A percentile compares a stretch with the other conserved stretches of the same genome.
phyloP scores from a whole-genome alignment of 2,329 filamentous ascomycete species.

The Aureobasidium pullulans region DNA sequence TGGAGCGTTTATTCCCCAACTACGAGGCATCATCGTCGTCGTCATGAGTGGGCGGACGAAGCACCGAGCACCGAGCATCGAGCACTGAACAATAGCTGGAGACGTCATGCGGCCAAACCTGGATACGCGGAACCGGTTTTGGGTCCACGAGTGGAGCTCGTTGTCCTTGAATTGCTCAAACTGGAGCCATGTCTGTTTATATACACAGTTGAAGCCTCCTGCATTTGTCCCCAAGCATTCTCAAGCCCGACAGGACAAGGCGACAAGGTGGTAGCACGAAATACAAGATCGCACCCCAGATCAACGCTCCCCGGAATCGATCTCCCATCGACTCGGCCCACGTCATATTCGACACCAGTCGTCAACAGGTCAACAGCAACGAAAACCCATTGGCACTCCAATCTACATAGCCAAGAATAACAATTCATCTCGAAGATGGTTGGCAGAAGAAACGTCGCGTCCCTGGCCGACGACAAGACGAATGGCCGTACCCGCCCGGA shows the following conservation, averaged over 20 bases:
- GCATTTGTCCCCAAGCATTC: not conserved
- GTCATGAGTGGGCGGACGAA: not conserved
- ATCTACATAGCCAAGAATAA: not conserved
- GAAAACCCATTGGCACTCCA: not conserved
- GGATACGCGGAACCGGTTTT: conserved; percentile 9
- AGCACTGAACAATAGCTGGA: not conserved
- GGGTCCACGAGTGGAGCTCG: not conserved
- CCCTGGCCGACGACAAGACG: not conserved
- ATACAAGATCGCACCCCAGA: not conserved
- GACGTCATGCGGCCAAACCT: conserved; percentile 8
- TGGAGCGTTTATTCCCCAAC: not conserved
- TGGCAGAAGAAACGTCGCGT: not conserved
- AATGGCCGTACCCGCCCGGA: not conserved
- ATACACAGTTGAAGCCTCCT: not conserved
- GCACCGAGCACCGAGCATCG: not conserved
- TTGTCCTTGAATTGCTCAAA: not conserved
- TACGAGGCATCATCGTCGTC: not conserved
- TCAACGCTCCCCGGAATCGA: not conserved
- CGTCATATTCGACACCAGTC: not conserved
- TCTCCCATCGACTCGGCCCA: conserved; percentile 1
- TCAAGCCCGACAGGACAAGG: not conserved
- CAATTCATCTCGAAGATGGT: not conserved
- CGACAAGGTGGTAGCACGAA: not conserved
- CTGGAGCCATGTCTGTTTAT: not conserved
- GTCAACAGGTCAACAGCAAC: not conserved